A percentile compares a stretch with the other conserved stretches of the same genome.
Evolutionary conservation across 2,329 filamentous ascomycete genomes (phyloP).

Genomic region (Tolypocladium nubicola): DNA sequence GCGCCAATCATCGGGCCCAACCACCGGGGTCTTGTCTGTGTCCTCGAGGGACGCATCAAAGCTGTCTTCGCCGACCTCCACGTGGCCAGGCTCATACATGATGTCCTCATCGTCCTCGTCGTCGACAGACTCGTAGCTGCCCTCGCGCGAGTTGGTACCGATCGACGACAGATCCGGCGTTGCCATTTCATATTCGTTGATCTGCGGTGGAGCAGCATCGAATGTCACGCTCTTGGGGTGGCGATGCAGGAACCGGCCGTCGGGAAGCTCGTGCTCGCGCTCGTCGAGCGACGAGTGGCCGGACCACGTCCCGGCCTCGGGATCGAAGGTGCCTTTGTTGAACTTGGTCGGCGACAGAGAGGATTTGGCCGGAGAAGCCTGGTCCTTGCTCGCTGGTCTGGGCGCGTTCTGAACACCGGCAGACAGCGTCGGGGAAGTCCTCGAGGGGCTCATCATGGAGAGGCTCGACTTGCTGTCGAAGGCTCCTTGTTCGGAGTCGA

Average conservation of each 20-base stretch:
- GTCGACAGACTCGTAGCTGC: constrained; percentile 81
- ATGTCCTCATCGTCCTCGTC: constrained; percentile 59
- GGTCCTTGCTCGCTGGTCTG: constrained; percentile 55
- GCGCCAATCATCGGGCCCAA: constrained; percentile 94
- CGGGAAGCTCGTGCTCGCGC: constrained; percentile 45
- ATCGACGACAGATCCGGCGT: constrained; percentile 93
- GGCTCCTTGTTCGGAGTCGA: constrained; percentile 28
- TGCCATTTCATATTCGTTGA: constrained; percentile 97
- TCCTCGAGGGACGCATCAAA: constrained; percentile 95
- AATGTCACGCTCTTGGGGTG: constrained; percentile 97
- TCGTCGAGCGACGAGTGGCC: constrained; percentile 52
- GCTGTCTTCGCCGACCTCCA: constrained; percentile 59
- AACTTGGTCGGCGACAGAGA: constrained; percentile 63
- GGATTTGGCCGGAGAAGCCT: constrained; percentile 76
- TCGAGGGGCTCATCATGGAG: constrained; percentile 20
- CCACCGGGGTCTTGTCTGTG: constrained; percentile 92
- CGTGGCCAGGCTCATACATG: constrained; percentile 41
- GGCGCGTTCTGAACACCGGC: constrained; percentile 14
- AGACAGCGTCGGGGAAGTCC: constrained; percentile 7
- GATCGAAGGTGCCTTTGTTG: constrained; percentile 60
- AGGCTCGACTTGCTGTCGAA: constrained; percentile 36
- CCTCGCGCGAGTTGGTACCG: constrained; percentile 80
- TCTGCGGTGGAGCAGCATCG: constrained; percentile 80
- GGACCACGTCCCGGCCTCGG: constrained; percentile 57
- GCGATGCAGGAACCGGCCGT: constrained; percentile 61